Conservation (phyloP, 2,329 filamentous ascomycete genomes). For the Venturia oleaginea region DNA sequence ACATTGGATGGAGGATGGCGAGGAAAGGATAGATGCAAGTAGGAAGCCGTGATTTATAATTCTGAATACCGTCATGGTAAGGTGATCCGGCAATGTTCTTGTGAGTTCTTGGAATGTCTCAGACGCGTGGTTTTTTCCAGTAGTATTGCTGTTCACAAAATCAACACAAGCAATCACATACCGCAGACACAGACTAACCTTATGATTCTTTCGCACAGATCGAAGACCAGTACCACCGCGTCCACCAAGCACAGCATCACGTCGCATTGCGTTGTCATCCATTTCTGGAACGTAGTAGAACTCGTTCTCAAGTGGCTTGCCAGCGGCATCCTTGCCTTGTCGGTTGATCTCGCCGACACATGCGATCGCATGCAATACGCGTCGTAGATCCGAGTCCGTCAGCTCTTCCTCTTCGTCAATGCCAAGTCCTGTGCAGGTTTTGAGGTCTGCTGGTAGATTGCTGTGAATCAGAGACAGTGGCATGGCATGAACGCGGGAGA, state of each 20-base stretch:
- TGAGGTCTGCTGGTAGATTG: conserved; percentile 62
- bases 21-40: not conserved
- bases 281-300: conserved; percentile 92
- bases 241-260: conserved; percentile 74
- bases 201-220: conserved; percentile 89
- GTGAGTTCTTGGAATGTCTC: conserved; percentile 7
- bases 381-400: conserved; percentile 47
- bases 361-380: conserved; percentile 60
- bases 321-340: conserved; percentile 91
- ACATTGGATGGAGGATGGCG: not conserved
- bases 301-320: conserved; percentile 87
- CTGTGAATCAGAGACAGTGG: conserved; percentile 82
- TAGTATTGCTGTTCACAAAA: conserved; percentile 53
- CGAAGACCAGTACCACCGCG: conserved; percentile 82
- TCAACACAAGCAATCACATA: conserved; percentile 11
- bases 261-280: conserved; percentile 69
- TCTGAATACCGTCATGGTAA: not conserved
- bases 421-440: conserved; percentile 13
- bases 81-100: not conserved
- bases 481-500: conserved; percentile 83
- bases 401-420: conserved; percentile 17
- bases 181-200: conserved; percentile 51
- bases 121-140: conserved; percentile 52
- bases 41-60: not conserved
- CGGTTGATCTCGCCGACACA: conserved; percentile 85